phyloP scores from a whole-genome alignment of 768 basidiomycete genomes.

The Tricholoma matsutake region DNA sequence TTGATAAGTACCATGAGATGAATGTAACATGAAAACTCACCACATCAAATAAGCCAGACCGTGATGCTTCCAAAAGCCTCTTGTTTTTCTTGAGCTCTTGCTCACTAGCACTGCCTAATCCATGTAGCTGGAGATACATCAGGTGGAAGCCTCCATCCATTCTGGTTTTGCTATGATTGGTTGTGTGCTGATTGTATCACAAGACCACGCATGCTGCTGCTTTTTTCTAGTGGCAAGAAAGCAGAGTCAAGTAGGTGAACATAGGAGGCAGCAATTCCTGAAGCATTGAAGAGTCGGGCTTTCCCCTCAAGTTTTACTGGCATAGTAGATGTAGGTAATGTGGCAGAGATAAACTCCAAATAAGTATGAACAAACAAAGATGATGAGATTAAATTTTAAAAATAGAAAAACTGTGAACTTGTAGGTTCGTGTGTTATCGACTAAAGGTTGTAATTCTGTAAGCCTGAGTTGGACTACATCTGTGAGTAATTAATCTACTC shows the following conservation, averaged over 20 bases:
- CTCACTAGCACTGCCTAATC: not conserved
- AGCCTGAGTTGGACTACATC: not conserved
- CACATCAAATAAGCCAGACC: constrained; percentile 3
- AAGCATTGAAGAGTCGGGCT: no score
- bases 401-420: not conserved
- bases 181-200: not conserved
- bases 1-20: not conserved
- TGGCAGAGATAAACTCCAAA: not conserved
- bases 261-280: no score
- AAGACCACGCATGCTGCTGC: constrained; percentile 3
- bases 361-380: no score
- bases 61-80: not conserved
- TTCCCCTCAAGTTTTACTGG: no score
- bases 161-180: not conserved
- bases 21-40: constrained; percentile 2
- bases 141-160: constrained; percentile 6
- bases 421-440: not conserved
- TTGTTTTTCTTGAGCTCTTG: no score
- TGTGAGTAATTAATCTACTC: not conserved
- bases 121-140: not conserved
- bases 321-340: no score
- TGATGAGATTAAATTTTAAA: no score
- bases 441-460: not conserved
- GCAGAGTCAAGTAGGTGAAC: no score
- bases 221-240: not conserved